Base-by-base conservation (phyloP, 1,284 basidiomycete species). In the Tylopilus orsonianus region DNA sequence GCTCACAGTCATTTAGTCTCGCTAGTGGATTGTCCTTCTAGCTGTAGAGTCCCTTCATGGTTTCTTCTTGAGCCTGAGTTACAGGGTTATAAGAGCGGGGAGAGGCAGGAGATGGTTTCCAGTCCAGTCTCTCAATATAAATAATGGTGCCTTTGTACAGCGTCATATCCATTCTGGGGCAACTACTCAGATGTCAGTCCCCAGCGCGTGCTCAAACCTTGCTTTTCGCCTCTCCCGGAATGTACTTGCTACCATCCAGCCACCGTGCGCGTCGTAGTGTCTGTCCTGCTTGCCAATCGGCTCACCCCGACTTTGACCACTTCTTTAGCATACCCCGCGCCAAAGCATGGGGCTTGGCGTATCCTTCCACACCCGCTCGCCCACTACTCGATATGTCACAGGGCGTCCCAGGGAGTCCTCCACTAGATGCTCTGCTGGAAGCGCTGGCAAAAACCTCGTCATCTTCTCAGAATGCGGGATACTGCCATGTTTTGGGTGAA, bases 381-480 rank as follows among this genome's bases (percentile, higher is more conserved):
- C 83, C 82, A 0, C 68, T 91, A 0, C 73, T 92, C 7, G 85
- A 90, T 62, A 83, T 93, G 72, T 84, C 86, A 0, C 89, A 91
- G 65, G 87, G 87, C 22, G 82, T 85, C 0, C 90, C 90, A 0
- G 83, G 85, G 3, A 72, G 71, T 1, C 79, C 83, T 0, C 90
- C 90, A 0, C 79, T 83, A 2, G 56, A 68, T 2, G 38, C 58
- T 0, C 71, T 93, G 10, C 75, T 83, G 27, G 62, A 73, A 0
- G 77, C 79, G 0, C 66, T 92, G 1, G 74, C 71, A 0, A 58
- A 61, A 5, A 71, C 75, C 0, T 71, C 81, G 0, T 68, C 72
- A 0, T 75, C 77, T 34, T 75, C 75, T 0, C 61, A 44, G 56
- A 82, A 58, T 41, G 79, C 75, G 48, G 79, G 80, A 7, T 95